A percentile compares a stretch with the other conserved stretches of the same genome.
Evolutionary conservation across 257 asterid genomes (phyloP).

Genomic region (Jacaranda mimosifolia): DNA sequence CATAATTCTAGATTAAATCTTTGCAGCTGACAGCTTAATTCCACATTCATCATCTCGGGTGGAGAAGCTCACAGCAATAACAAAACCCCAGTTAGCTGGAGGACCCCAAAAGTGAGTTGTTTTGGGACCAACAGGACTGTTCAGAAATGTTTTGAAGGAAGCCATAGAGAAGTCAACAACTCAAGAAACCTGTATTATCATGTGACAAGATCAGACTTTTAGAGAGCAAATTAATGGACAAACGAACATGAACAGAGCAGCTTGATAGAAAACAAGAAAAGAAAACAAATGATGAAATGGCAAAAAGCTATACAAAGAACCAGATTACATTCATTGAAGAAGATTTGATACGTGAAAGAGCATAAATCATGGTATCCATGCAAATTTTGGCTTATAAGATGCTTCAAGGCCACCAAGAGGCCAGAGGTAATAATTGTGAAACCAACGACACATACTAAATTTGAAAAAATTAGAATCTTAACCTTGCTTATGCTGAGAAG

Average conservation of each 20-base stretch:
- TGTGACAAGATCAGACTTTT: not conserved
- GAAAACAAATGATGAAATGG: not conserved
- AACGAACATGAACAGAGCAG: not conserved
- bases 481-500: not conserved
- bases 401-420: not conserved
- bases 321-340: not conserved
- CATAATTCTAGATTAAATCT: not conserved
- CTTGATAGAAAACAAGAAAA: not conserved
- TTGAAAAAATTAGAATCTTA: not conserved
- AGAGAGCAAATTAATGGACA: not conserved
- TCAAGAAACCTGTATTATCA: not conserved
- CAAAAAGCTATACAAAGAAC: not conserved
- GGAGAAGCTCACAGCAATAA: too few species aligned
- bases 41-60: not conserved
- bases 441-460: not conserved
- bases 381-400: not conserved
- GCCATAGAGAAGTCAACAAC: not conserved
- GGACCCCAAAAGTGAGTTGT: too few species aligned
- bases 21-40: not conserved
- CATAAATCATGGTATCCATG: not conserved
- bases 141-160: too few species aligned
- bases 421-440: too few species aligned
- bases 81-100: too few species aligned
- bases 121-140: too few species aligned
- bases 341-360: too few species aligned